These are phyloP conservation scores for Thamnidium elegans DNA, from an alignment of 192 early-diverging fungal species.

Conservation along the genomic window DNA sequence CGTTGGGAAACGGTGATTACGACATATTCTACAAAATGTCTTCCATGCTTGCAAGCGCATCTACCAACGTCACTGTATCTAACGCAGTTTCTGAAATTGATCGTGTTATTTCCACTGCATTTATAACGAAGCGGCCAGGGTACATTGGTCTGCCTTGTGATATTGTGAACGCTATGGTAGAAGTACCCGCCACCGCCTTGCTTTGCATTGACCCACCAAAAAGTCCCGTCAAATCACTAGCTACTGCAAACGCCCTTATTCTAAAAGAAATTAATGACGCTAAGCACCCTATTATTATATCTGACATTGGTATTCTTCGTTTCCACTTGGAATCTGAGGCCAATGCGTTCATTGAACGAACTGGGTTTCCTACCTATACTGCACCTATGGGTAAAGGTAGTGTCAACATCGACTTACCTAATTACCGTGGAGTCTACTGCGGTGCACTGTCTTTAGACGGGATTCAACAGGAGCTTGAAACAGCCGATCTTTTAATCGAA, in stretches of 20 bases:
- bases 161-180: slow-evolving; percentile 23
- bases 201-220: slow-evolving; percentile 13
- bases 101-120: too few relatives aligned
- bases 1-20: slow-evolving; percentile 46
- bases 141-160: slow-evolving; percentile 24
- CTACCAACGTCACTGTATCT: slow-evolving; percentile 27
- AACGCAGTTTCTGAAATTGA: neutral
- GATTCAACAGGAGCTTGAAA: slow-evolving; percentile 33
- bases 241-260: slow-evolving; percentile 28
- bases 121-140: too few relatives aligned
- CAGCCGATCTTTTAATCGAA: slow-evolving; percentile 38
- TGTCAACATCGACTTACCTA: slow-evolving; percentile 28
- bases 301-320: slow-evolving; percentile 39
- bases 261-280: slow-evolving; percentile 26
- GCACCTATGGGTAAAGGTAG: slow-evolving; percentile 49
- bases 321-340: slow-evolving; percentile 6
- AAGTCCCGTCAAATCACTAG: slow-evolving; percentile 26
- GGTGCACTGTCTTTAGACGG: slow-evolving; percentile 36
- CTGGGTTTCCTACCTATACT: slow-evolving; percentile 39
- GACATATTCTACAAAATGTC: slow-evolving; percentile 40
- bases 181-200: slow-evolving; percentile 11
- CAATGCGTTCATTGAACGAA: slow-evolving; percentile 22
- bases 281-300: slow-evolving; percentile 39
- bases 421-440: slow-evolving; percentile 40
- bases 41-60: slow-evolving; percentile 37